Evolutionary conservation across 768 basidiomycete species (phyloP).

Genomic region (Suillus alpinus): DNA sequence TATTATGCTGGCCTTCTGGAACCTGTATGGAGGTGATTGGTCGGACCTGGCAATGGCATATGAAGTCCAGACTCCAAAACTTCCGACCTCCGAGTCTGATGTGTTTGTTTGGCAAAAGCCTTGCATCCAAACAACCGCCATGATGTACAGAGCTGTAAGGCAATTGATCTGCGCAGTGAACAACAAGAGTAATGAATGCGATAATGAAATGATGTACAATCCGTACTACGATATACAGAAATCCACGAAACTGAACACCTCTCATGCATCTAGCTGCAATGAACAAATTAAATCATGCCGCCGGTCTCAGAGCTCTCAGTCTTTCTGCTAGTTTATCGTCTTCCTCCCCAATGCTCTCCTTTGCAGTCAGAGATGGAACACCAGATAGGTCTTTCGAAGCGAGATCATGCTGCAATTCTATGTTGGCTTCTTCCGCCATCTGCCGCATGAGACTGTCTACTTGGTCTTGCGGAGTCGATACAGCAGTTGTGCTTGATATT

Average conservation of each 20-base stretch:
- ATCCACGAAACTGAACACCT: background rate
- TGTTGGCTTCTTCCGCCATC: conserved; percentile 95
- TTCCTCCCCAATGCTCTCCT: conserved; percentile 66
- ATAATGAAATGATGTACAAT: background rate
- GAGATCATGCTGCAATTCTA: conserved; percentile 91
- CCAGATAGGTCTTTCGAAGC: conserved; percentile 56
- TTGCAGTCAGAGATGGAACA: conserved; percentile 54
- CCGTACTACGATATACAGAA: background rate
- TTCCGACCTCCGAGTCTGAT: background rate
- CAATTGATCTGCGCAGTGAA: background rate
- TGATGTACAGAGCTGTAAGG: background rate
- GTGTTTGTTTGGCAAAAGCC: conserved; percentile 10
- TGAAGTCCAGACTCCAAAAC: background rate
- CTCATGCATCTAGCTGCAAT: background rate
- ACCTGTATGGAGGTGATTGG: background rate
- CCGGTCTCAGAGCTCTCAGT: conserved; percentile 82
- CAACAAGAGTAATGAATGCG: background rate
- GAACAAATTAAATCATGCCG: conserved; percentile 39
- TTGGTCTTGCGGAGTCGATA: conserved; percentile 95
- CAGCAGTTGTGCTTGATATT: conserved; percentile 90
- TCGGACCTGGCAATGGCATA: background rate
- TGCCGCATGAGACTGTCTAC: conserved; percentile 89
- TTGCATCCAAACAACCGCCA: conserved; percentile 3
- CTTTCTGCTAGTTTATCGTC: conserved; percentile 82
- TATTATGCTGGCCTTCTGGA: conserved; percentile 5